A percentile compares a stretch with the other conserved stretches of the same genome.
Conservation (phyloP, 805 yeast genomes). For the Diddensiella caesifluorescens region DNA sequence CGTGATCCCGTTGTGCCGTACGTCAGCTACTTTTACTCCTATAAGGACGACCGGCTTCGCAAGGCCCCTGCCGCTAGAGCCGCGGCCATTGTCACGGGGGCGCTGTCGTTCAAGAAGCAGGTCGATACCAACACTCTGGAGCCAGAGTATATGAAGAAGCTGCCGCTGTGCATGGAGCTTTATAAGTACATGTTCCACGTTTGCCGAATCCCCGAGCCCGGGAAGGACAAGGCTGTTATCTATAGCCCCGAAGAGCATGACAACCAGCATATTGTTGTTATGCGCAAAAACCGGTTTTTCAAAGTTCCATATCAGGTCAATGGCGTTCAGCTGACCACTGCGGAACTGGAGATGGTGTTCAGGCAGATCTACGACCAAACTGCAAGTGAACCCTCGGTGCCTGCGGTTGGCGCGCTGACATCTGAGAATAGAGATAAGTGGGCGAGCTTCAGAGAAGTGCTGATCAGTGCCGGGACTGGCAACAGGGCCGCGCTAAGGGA, state of each 20-base stretch:
- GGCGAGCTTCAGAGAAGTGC: constrained; percentile 53
- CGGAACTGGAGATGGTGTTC: constrained; percentile 48
- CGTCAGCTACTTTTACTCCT: constrained; percentile 84
- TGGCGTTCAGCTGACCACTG: constrained; percentile 35
- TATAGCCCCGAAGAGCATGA: constrained; percentile 35
- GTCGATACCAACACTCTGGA: constrained; percentile 69
- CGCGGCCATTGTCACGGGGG: constrained; percentile 62
- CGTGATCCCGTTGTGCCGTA: constrained; percentile 94
- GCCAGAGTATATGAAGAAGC: constrained; percentile 69
- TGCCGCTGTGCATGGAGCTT: constrained; percentile 93
- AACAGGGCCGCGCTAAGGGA: constrained; percentile 58
- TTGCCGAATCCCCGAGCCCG: constrained; percentile 49
- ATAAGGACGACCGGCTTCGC: constrained; percentile 52
- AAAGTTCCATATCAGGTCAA: constrained; percentile 46
- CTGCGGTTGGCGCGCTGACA: constrained; percentile 73
- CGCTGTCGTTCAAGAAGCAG: constrained; percentile 58
- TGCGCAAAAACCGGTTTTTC: constrained; percentile 73
- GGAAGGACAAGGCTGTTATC: constrained; percentile 54
- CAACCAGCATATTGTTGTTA: constrained; percentile 66
- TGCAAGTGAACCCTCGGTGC: constrained; percentile 38
- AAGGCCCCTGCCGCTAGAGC: constrained; percentile 51
- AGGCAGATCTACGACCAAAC: constrained; percentile 45
- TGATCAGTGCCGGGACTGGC: constrained; percentile 51
- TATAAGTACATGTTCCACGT: constrained; percentile 88
- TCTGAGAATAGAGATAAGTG: constrained; percentile 82